Conservation (phyloP, 257 asterid genomes). For the Jaltomata sinuosa region DNA sequence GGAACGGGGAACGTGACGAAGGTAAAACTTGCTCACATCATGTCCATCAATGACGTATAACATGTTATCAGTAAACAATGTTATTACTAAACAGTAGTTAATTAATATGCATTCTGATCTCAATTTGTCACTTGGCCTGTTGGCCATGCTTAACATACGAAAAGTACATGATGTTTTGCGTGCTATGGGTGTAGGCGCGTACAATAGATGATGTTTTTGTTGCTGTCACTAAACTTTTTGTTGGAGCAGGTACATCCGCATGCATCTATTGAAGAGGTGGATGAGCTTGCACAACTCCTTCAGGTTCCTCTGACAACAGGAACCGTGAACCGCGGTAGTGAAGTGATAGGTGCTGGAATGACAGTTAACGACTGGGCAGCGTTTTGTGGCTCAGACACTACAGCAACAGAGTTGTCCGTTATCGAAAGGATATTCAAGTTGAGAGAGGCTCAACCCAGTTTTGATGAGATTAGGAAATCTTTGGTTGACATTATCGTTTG, state of each 20-base stretch:
- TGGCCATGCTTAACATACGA: no score
- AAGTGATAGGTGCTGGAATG: constrained; percentile 70
- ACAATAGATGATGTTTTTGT: neutral
- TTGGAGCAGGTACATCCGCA: constrained; percentile 70
- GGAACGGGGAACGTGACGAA: neutral
- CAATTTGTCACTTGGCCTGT: neutral
- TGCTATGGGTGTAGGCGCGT: neutral
- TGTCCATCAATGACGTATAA: neutral
- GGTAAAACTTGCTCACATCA: neutral
- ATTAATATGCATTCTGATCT: neutral
- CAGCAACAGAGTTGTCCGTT: constrained; percentile 81
- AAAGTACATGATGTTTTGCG: no score
- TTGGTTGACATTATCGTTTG: constrained; percentile 52
- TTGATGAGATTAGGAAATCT: constrained; percentile 75
- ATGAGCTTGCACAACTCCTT: constrained; percentile 75
- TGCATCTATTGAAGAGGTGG: constrained; percentile 72
- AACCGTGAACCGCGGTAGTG: constrained; percentile 81
- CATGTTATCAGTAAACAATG: neutral
- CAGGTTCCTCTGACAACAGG: constrained; percentile 79
- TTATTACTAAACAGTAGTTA: no score
- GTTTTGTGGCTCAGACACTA: constrained; percentile 82
- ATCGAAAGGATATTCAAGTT: constrained; percentile 67
- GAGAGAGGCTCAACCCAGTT: constrained; percentile 76
- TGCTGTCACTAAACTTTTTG: neutral
- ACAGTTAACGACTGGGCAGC: constrained; percentile 83